Conservation (phyloP, 2,329 filamentous ascomycete genomes). For the Trichophyton mentagrophytes region DNA sequence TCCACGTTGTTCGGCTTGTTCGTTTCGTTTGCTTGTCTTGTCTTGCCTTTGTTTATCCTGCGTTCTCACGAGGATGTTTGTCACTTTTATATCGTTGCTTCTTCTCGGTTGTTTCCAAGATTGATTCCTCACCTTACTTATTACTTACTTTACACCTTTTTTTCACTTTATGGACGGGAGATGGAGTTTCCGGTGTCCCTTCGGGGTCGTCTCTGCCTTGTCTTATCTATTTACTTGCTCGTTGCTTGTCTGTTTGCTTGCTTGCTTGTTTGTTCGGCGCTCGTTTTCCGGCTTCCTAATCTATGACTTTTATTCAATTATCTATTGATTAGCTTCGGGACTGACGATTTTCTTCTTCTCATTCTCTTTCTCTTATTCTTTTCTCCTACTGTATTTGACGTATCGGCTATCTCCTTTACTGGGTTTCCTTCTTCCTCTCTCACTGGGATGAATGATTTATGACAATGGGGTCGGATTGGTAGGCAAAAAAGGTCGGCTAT, state of each 20-base stretch:
- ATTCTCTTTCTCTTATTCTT: background rate
- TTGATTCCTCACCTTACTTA: background rate
- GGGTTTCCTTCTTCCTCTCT: background rate
- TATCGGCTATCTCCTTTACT: background rate
- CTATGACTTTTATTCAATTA: background rate
- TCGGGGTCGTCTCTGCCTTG: too few relatives aligned
- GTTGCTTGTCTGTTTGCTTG: background rate
- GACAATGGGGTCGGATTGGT: background rate
- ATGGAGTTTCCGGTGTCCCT: background rate
- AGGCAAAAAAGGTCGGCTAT: background rate
- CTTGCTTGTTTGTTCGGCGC: background rate
- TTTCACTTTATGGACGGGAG: background rate
- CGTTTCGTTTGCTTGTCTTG: background rate
- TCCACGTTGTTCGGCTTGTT: background rate
- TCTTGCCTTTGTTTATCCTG: background rate
- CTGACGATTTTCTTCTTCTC: background rate
- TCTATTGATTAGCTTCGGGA: background rate
- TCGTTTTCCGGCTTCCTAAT: background rate
- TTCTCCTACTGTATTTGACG: background rate
- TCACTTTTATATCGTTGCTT: background rate
- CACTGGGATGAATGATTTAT: background rate
- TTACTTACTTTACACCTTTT: background rate
- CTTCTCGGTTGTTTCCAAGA: background rate
- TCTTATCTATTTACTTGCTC: too few relatives aligned
- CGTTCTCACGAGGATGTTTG: background rate